phyloP scores from a whole-genome alignment of 768 basidiomycete species.

The Clitopilus passeckerianus region DNA sequence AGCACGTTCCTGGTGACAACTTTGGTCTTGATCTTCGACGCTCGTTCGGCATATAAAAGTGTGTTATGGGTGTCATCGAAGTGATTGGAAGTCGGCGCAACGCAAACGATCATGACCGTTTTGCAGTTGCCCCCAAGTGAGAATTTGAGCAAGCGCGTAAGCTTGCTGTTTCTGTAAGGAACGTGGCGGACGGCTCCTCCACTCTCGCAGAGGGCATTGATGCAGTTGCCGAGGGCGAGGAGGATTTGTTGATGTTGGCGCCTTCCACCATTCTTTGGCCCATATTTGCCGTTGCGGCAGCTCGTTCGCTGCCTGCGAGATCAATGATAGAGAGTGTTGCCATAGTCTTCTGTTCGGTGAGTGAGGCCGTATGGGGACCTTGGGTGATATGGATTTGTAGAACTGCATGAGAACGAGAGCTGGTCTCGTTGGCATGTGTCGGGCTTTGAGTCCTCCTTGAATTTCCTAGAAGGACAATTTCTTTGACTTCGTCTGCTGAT shows the following conservation, averaged over 20 bases:
- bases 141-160: slow-evolving; percentile 95
- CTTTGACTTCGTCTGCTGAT: slow-evolving; percentile 89
- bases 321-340: slow-evolving; percentile 97
- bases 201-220: slow-evolving; percentile 96
- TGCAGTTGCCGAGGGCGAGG: slow-evolving; percentile 95
- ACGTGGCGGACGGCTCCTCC: slow-evolving; percentile 85
- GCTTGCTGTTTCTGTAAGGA: slow-evolving; percentile 97
- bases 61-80: slow-evolving; percentile 99
- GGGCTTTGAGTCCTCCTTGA: slow-evolving; percentile 85
- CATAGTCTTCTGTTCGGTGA: slow-evolving; percentile 78
- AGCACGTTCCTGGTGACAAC: slow-evolving; percentile 94
- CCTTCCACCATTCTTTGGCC: slow-evolving; percentile 98
- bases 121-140: slow-evolving; percentile 98
- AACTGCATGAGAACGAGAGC: slow-evolving; percentile 96
- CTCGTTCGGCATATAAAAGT: slow-evolving; percentile 93
- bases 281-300: slow-evolving; percentile 95
- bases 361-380: slow-evolving; percentile 76
- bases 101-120: slow-evolving; percentile 98
- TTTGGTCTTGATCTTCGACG: slow-evolving; percentile 97
- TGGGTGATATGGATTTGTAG: slow-evolving; percentile 93
- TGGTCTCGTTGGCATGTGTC: slow-evolving; percentile 95
- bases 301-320: slow-evolving; percentile 94
- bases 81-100: slow-evolving; percentile 91
- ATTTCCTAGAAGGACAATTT: slow-evolving; percentile 89
- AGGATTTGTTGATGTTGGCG: slow-evolving; percentile 99